Conservation (phyloP, 176 grass and related monocot species). For the Pharus latifolius region DNA sequence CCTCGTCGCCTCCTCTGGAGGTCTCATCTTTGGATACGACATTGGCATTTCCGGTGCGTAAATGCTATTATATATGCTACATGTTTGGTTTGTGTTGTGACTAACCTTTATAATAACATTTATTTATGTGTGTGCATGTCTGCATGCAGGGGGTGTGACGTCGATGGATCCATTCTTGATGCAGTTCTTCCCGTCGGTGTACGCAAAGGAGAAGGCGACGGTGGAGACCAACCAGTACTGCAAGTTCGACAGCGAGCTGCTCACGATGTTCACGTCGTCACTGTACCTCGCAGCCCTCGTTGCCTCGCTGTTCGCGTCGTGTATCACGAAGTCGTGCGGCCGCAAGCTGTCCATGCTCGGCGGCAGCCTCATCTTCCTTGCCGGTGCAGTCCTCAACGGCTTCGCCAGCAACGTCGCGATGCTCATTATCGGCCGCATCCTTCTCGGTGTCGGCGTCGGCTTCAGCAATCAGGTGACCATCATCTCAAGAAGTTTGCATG, state of each 20-base stretch:
- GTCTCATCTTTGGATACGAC: conserved; percentile 45
- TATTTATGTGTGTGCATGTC: too few species aligned
- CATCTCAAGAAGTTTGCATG: too few species aligned
- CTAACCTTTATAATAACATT: too few species aligned
- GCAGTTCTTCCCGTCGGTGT: conserved; percentile 34
- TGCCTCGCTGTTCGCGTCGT: conserved; percentile 25
- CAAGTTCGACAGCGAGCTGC: conserved; percentile 67
- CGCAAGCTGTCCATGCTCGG: conserved; percentile 28
- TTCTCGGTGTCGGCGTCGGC: conserved; percentile 23
- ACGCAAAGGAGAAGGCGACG: conserved; percentile 28
- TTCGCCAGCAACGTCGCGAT: conserved; percentile 17
- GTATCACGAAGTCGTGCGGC: conserved; percentile 19
- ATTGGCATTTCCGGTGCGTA: conserved; percentile 32
- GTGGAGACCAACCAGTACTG: conserved; percentile 56
- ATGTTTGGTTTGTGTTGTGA: too few species aligned
- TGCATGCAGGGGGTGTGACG: conserved; percentile 24
- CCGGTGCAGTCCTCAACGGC: conserved; percentile 4
- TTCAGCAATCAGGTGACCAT: conserved; percentile 25
- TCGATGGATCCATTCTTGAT: conserved; percentile 33
- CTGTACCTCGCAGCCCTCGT: conserved; percentile 48
- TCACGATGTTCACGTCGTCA: conserved; percentile 79
- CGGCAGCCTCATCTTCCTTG: conserved; percentile 21
- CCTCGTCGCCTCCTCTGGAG: conserved; percentile 37
- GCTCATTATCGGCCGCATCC: conserved; percentile 31
- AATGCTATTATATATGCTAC: not conserved